Evolutionary conservation across 306 rosid genomes (phyloP), one percentile per base, ranked within the genome.

Genomic region (Heteromeles arbutifolia): DNA sequence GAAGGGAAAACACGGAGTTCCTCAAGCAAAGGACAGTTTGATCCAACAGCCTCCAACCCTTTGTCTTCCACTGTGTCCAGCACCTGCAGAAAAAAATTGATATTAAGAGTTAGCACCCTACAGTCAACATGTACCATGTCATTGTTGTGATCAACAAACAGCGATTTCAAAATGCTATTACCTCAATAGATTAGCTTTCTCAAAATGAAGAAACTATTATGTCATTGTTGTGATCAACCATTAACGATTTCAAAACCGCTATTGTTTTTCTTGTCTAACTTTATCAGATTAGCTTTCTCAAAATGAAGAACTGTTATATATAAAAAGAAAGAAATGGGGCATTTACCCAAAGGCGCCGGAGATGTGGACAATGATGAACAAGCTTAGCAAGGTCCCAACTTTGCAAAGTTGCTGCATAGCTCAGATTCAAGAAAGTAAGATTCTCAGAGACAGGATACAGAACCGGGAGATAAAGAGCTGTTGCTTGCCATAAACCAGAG

Each of bases 1-100:
- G 85, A 76, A 24, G 98, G 98, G 74, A 88, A 90, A 73, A 93
- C 96, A 34, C 98, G 92, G 68, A 93, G 90, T 65, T 93, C 98
- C 90, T 92, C 96, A 29, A 92, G 93, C 79, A 88, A 70, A 70
- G 97, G 96, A 82, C 97, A 92, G 54, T 82, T 65, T 21, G 80
- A 73, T 79, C 98, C 96, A 43, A 90, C 92, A 18, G 97, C 97
- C 79, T 88, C 93, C 65, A 90, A 82, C 69, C 97, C 97, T 82
- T 85, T 87, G 84, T 93, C 98, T 83, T 87, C 92, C 58, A 93
- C 91, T 1, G 92, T 87, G 84, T 93, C 98, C 73, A 87, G 79
- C 67, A 93, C 92, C 98, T 92, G 84, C 62, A 82, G 78, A 41
- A 8, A 41, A 52, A 82, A 84, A 67, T 63, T 58, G 72, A 43